These are phyloP conservation scores for Solanum raphanifolium DNA, from an alignment of 257 asterid genomes.

Conservation along the genomic window DNA sequence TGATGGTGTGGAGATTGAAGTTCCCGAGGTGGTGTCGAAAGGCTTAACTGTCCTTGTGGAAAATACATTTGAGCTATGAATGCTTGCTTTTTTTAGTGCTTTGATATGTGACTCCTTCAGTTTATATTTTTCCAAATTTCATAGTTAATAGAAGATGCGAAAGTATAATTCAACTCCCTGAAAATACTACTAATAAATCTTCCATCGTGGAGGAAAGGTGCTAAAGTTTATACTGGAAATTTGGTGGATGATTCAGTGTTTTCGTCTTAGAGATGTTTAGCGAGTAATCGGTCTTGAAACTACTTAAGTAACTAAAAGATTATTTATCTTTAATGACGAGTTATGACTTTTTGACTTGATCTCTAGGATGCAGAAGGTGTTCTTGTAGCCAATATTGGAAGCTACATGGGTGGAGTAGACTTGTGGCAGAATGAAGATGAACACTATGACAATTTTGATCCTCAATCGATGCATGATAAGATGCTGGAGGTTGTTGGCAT, in stretches of 20 bases:
- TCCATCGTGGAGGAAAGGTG: neutral
- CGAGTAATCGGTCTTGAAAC: neutral
- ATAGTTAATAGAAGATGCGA: neutral
- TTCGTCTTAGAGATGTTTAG: neutral
- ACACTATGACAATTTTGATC: slow-evolving; percentile 76
- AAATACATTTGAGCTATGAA: neutral
- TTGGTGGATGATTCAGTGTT: neutral
- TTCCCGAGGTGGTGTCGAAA: slow-evolving; percentile 74
- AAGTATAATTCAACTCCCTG: neutral
- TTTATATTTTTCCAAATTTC: neutral
- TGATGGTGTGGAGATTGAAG: slow-evolving; percentile 88
- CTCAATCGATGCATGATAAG: slow-evolving; percentile 98
- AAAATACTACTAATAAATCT: neutral
- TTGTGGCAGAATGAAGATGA: slow-evolving; percentile 99
- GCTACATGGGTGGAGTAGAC: slow-evolving; percentile 99
- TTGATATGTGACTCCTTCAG: neutral
- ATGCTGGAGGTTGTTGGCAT: slow-evolving; percentile 96
- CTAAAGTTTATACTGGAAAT: neutral
- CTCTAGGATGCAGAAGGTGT: slow-evolving; percentile 92
- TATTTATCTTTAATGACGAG: neutral
- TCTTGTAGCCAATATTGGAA: slow-evolving; percentile 88
- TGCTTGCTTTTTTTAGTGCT: neutral
- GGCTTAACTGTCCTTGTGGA: neutral
- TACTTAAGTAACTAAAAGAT: neutral
- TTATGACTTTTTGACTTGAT: neutral